Evolutionary conservation across 345 rosid genomes (phyloP).

Genomic region (Firmiana major): DNA sequence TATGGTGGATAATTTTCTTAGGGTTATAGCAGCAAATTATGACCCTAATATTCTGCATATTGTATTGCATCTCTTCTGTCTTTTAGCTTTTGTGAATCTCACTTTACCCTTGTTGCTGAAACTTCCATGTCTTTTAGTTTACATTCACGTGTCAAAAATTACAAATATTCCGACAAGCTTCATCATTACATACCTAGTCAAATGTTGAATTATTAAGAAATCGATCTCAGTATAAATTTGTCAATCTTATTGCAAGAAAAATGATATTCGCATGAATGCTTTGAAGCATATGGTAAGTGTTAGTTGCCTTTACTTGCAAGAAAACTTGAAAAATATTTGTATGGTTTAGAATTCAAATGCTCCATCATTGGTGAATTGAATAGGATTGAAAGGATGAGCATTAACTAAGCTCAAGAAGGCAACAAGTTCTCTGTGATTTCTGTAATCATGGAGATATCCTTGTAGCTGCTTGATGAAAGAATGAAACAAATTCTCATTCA

Average conservation of each 20-base stretch:
- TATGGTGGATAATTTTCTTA: not conserved
- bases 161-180: not conserved
- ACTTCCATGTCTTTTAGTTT: not conserved
- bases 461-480: not conserved
- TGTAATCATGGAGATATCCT: not conserved
- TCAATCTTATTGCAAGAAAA: not conserved
- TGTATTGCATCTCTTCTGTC: not conserved
- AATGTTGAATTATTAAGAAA: not conserved
- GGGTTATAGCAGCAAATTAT: not conserved
- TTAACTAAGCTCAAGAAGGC: not conserved
- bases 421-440: not conserved
- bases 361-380: not conserved
- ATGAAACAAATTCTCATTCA: not conserved
- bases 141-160: constrained; percentile 4
- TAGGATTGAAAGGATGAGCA: not conserved
- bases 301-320: not conserved
- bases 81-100: not conserved
- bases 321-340: no score
- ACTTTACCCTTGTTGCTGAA: not conserved
- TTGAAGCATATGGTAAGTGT: not conserved
- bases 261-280: not conserved
- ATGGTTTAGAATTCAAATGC: not conserved
- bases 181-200: not conserved
- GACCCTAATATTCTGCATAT: not conserved
- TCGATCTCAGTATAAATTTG: not conserved